A percentile compares a stretch with the other conserved stretches of the same genome.
These are phyloP conservation scores for Phytophthora crassamura DNA, from an alignment of 352 stramenopile genomes.

Conservation along the genomic window DNA sequence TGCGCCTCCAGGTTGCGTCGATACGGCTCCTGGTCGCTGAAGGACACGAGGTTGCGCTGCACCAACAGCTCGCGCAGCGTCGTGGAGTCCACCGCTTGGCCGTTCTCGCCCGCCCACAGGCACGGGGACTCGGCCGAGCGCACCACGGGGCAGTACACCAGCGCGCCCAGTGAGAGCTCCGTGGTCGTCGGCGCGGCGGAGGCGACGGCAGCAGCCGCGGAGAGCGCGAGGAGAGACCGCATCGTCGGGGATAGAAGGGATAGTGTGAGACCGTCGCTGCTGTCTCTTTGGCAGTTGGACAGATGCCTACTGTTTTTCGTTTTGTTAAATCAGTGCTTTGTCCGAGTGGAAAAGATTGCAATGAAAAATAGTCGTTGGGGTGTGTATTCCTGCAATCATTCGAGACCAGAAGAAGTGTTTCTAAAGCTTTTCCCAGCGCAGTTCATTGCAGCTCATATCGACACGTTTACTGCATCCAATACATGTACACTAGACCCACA, in stretches of 20 bases:
- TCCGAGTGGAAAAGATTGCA: too few species aligned
- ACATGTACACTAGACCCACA: too few species aligned
- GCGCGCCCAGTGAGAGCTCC: constrained; percentile 50
- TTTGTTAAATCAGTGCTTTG: too few species aligned
- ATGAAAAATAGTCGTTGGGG: too few species aligned
- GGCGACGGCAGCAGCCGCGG: constrained; percentile 2
- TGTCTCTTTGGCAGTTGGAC: constrained; percentile 30
- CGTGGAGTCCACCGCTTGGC: constrained; percentile 41
- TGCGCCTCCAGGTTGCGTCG: constrained; percentile 70
- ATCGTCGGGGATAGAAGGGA: constrained; percentile 15
- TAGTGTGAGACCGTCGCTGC: constrained; percentile 4
- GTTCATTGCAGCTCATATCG: too few species aligned
- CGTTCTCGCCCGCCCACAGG: constrained; percentile 62
- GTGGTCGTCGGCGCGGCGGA: constrained; percentile 7
- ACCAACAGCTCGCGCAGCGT: constrained; percentile 63
- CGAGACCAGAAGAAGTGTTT: too few species aligned
- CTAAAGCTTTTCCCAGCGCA: too few species aligned
- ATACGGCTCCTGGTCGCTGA: constrained; percentile 28
- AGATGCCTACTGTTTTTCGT: too few species aligned
- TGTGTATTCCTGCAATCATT: too few species aligned
- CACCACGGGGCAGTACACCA: constrained; percentile 49
- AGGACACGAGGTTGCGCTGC: constrained; percentile 38
- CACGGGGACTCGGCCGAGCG: constrained; percentile 43
- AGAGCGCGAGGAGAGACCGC: constrained; percentile 33
- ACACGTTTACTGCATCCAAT: too few species aligned